A percentile compares a stretch with the other conserved stretches of the same genome.
Evolutionary conservation across 2,329 filamentous ascomycete species (phyloP).

Genomic region (Pleomassaria siparia): DNA sequence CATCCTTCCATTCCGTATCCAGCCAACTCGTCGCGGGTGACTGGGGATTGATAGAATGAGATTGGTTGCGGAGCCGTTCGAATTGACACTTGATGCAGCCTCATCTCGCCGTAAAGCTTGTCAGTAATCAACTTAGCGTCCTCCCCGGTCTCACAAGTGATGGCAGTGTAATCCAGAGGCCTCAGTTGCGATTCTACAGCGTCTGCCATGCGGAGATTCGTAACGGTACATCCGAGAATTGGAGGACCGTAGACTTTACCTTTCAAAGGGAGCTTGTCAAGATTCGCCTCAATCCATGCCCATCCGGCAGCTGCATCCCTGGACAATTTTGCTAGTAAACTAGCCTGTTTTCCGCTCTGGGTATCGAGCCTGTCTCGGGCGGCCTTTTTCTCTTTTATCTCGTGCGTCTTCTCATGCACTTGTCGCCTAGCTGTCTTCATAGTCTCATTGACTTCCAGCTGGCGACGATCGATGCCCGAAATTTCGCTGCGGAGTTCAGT

Average conservation of each 20-base stretch:
- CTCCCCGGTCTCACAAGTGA: conserved; percentile 73
- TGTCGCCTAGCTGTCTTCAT: conserved; percentile 24
- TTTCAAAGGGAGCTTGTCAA: conserved; percentile 60
- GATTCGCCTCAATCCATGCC: conserved; percentile 79
- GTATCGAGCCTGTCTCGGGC: conserved; percentile 26
- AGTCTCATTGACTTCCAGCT: conserved; percentile 47
- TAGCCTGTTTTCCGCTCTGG: conserved; percentile 47
- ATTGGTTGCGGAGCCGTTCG: conserved; percentile 62
- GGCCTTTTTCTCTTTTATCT: conserved; percentile 33
- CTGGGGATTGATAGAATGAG: conserved; percentile 56
- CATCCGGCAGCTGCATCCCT: conserved; percentile 70
- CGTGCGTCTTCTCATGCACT: conserved; percentile 6
- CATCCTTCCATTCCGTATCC: conserved; percentile 74
- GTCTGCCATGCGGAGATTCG: conserved; percentile 66
- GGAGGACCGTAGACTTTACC: conserved; percentile 79
- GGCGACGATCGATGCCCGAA: conserved; percentile 53
- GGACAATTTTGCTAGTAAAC: conserved; percentile 63
- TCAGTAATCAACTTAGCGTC: conserved; percentile 76
- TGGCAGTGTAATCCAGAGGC: conserved; percentile 56
- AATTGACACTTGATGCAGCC: conserved; percentile 69
- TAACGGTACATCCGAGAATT: conserved; percentile 77
- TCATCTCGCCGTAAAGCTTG: conserved; percentile 57
- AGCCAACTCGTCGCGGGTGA: conserved; percentile 58
- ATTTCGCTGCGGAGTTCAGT: conserved; percentile 56
- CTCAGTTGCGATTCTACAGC: conserved; percentile 61